These are phyloP conservation scores for Chytriomyces confervae DNA, from an alignment of 192 early-diverging fungal species.

Conservation along the genomic window DNA sequence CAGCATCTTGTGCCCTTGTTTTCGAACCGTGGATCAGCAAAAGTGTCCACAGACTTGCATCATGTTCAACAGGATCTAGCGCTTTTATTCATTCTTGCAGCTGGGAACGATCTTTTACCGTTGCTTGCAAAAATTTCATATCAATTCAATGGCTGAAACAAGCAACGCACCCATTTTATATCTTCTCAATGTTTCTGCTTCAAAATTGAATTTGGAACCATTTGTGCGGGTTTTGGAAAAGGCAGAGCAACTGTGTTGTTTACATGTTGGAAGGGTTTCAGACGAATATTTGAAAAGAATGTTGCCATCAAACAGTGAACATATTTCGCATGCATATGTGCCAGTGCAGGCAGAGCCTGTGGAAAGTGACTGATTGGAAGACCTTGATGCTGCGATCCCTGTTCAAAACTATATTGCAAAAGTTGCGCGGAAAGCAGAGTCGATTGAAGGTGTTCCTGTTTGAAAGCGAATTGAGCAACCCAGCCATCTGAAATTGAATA, in stretches of 20 bases:
- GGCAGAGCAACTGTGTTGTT: not conserved
- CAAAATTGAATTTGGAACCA: not conserved
- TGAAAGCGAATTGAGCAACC: too few species aligned
- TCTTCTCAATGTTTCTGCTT: not conserved
- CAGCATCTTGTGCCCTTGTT: not conserved
- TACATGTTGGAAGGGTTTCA: not conserved
- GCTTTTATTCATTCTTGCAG: not conserved
- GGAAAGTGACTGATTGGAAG: too few species aligned
- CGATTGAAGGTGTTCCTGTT: too few species aligned
- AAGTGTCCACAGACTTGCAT: too few species aligned
- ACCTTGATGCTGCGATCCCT: too few species aligned
- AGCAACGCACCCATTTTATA: not conserved
- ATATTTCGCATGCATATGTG: not conserved
- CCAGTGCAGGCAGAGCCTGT: too few species aligned
- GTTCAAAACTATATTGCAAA: too few species aligned
- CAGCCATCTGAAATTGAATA: too few species aligned
- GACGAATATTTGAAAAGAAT: not conserved
- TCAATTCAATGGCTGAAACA: not conserved
- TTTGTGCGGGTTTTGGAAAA: not conserved
- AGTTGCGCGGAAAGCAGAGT: too few species aligned
- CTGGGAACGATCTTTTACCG: slow-evolving; percentile 13
- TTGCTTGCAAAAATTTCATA: not conserved
- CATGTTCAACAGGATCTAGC: slow-evolving; percentile 10
- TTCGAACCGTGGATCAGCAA: too few species aligned
- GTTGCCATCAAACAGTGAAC: not conserved